These are phyloP conservation scores for Zelopaecilomyces penicillatus DNA, from an alignment of 2,329 filamentous ascomycete genomes.

Conservation along the genomic window DNA sequence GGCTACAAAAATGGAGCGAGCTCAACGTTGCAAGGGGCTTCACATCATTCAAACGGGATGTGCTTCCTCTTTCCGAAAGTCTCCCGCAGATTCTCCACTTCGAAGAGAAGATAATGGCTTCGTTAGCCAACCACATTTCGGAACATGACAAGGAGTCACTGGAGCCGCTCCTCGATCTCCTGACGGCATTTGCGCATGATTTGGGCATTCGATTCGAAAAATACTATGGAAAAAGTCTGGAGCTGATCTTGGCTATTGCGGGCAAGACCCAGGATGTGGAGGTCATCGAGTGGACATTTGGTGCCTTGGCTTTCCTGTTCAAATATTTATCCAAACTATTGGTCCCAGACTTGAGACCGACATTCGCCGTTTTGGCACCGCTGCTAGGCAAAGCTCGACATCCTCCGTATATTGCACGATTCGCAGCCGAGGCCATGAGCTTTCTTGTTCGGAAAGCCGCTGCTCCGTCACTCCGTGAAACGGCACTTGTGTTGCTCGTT, in stretches of 20 bases:
- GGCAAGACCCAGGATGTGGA: constrained; percentile 69
- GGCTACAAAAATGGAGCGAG: constrained; percentile 82
- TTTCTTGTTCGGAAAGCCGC: constrained; percentile 89
- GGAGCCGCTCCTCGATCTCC: constrained; percentile 78
- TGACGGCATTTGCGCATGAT: constrained; percentile 92
- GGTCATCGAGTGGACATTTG: constrained; percentile 97
- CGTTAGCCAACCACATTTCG: constrained; percentile 68
- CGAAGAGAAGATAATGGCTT: constrained; percentile 73
- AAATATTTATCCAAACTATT: constrained; percentile 89
- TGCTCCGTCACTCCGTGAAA: constrained; percentile 65
- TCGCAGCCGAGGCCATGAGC: constrained; percentile 89
- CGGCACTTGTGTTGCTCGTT: constrained; percentile 62
- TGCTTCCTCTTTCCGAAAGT: constrained; percentile 74
- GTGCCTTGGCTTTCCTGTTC: constrained; percentile 87
- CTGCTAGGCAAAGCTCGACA: constrained; percentile 76
- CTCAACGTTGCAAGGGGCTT: constrained; percentile 83
- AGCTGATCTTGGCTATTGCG: constrained; percentile 68
- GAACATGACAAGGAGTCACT: constrained; percentile 70
- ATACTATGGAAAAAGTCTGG: constrained; percentile 70
- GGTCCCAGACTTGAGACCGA: constrained; percentile 74
- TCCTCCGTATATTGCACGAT: constrained; percentile 80
- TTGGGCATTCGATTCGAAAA: constrained; percentile 80
- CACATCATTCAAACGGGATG: constrained; percentile 64
- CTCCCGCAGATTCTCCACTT: constrained; percentile 88
- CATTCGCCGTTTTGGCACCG: constrained; percentile 74